These are phyloP conservation scores for Mortierella alpina DNA, from an alignment of 192 early-diverging fungal genomes.

Conservation along the genomic window DNA sequence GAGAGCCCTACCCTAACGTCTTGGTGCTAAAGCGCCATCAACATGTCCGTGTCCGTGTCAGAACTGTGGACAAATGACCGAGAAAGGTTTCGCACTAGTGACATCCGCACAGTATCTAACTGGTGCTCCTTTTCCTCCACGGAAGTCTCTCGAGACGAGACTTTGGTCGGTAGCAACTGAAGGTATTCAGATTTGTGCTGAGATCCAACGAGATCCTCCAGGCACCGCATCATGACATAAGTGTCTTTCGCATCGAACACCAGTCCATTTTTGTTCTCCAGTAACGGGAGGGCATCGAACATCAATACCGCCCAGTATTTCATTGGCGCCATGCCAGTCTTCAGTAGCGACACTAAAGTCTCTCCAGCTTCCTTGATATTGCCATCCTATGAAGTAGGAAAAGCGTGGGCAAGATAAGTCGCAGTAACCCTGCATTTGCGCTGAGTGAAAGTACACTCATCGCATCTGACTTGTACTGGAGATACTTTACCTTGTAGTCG, in stretches of 20 bases:
- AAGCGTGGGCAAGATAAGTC: neutral
- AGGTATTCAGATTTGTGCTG: constrained; percentile 47
- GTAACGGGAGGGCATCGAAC: constrained; percentile 70
- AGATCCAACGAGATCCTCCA: constrained; percentile 62
- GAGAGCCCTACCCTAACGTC: too few relatives aligned
- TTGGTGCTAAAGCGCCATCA: neutral
- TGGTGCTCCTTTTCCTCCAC: constrained; percentile 28
- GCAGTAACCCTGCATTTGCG: neutral
- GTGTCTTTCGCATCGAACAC: constrained; percentile 70
- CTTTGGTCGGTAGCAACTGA: constrained; percentile 20
- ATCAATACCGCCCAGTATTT: constrained; percentile 62
- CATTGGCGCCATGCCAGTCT: constrained; percentile 61
- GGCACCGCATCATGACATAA: constrained; percentile 71
- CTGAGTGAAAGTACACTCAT: neutral
- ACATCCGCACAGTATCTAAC: constrained; percentile 30
- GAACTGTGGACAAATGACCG: constrained; percentile 36
- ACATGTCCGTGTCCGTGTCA: neutral
- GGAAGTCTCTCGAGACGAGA: constrained; percentile 2
- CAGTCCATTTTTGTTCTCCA: constrained; percentile 63
- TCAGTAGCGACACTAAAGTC: constrained; percentile 59
- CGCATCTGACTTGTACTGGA: neutral
- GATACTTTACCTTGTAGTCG: constrained; percentile 41
- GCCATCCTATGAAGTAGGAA: constrained; percentile 13
- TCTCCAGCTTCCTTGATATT: constrained; percentile 49
- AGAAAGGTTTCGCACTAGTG: constrained; percentile 37